Evolutionary conservation across 2,329 filamentous ascomycete genomes (phyloP), one percentile per base, ranked within the genome.

Genomic region (Mollisiaceae sp.): DNA sequence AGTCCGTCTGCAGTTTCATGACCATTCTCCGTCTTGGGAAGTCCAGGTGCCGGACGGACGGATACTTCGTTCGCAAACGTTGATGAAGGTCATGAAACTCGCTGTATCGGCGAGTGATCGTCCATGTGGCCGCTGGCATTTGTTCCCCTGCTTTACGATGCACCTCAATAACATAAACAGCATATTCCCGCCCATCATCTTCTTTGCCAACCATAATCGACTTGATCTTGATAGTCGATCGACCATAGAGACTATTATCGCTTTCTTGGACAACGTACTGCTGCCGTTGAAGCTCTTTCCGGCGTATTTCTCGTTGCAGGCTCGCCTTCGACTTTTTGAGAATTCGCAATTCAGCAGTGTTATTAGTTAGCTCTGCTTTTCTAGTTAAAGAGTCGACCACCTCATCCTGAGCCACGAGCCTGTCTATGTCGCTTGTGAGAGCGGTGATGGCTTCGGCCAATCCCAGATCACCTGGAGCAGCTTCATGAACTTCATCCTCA

Each of bases 181-280:
- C 95, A 76, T 91, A 99, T 75, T 99, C 95, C 72, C 93, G 91
- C 8, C 94, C 94, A 73, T 97, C 94, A 35, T 94, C 91, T 70
- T 98, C 95, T 67, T 89, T 90, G 6, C 93, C 94, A 15, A 97
- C 92, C 79, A 97, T 93, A 62, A 97, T 94, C 0, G 92, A 92
- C 75, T 95, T 95, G 76, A 99, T 97, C 72, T 87, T 91, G 72
- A 98, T 88, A 0, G 89, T 92, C 2, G 95, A 94, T 20, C 94
- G 91, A 2, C 95, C 95, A 74, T 97, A 98, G 27, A 99, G 83
- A 77, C 93, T 97, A 77, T 97, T 99, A 77, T 99, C 96, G 75
- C 93, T 97, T 78, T 99, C 95, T 78, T 99, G 95, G 8, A 98
- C 89, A 55, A 97, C 92, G 73, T 99, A 99, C 76, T 99, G 96